Evolutionary conservation across 208 protist species (phyloP).

Genomic region (Leishmania gerbilli): DNA sequence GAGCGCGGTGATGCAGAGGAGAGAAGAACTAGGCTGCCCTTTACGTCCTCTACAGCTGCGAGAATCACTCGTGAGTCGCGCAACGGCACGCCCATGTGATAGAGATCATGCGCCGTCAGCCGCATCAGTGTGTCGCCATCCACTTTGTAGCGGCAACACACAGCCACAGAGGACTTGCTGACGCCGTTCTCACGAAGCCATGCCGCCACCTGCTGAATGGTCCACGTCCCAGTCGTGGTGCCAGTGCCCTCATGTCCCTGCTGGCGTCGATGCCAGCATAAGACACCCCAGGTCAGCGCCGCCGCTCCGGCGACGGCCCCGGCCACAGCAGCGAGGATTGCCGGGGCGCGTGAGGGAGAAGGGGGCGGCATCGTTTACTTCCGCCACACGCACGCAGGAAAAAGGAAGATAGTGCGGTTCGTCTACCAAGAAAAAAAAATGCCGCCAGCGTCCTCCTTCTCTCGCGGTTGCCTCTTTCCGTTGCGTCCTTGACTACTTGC

Average conservation of each 20-base stretch:
- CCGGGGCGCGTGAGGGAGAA: not conserved
- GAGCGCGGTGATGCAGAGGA: conserved; percentile 7
- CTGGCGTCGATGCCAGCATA: not conserved
- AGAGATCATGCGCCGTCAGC: conserved; percentile 41
- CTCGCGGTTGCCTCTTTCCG: too few relatives aligned
- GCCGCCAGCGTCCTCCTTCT: not conserved
- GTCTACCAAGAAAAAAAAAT: not conserved
- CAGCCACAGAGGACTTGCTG: conserved; percentile 21
- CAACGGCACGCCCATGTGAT: conserved; percentile 43
- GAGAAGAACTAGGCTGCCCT: conserved; percentile 16
- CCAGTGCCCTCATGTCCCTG: not conserved
- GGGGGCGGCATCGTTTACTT: conserved; percentile 4
- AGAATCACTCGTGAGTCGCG: conserved; percentile 47
- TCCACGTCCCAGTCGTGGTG: conserved; percentile 10
- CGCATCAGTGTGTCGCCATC: conserved; percentile 45
- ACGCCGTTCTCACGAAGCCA: conserved; percentile 58
- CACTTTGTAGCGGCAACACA: conserved; percentile 37
- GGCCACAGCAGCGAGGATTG: conserved; percentile 13
- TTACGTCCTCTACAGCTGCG: conserved; percentile 38
- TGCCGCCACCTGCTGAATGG: conserved; percentile 37
- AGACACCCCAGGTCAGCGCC: conserved; percentile 20
- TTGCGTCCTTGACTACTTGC: not conserved
- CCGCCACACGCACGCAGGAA: not conserved
- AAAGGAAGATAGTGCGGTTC: not conserved
- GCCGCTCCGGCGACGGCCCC: conserved; percentile 9